Evolutionary conservation across 2,329 filamentous ascomycete genomes (phyloP), one percentile per base, ranked within the genome.

Genomic region (Fusarium hainanense): DNA sequence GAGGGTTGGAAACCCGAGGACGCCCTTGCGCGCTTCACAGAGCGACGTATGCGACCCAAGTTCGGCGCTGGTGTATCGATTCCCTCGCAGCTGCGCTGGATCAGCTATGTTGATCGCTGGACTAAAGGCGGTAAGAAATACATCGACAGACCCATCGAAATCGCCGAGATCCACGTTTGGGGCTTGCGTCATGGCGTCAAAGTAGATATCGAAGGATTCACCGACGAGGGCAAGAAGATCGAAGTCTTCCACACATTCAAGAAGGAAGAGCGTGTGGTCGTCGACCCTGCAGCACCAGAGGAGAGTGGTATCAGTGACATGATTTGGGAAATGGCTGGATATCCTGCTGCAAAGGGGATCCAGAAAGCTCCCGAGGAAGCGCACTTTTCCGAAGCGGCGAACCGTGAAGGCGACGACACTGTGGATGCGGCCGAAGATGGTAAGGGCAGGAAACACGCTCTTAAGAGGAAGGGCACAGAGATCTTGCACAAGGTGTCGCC

Each of bases 31-130:
- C 79, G 86, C 18, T 89, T 89, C 72, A 99, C 96, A 0, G 89
- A 94, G 75, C 84, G 93, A 52, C 87, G 96, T 28, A 99, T 99
- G 96, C 85, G 94, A 50, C 92, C 92, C 4, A 90, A 90, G 20
- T 98, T 98, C 77, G 96, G 95, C 3, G 87, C 90, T 3, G 96
- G 96, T 6, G 91, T 99, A 25, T 96, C 92, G 34, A 99, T 99
- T 48, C 94, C 94, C 0, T 97, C 93, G 71, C 96, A 99, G 79
- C 80, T 97, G 63, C 87, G 96, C 12, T 98, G 93, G 88, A 85
- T 99, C 20, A 85, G 87, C 30, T 99, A 99, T 77, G 93, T 98
- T 12, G 92, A 97, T 75, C 88, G 92, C 14, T 98, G 95, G 95
- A 87, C 92, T 4, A 80, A 89, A 57, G 81, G 88, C 28, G 88